Conservation (phyloP, 2,329 filamentous ascomycete genomes). For the Pyricularia sp. region DNA sequence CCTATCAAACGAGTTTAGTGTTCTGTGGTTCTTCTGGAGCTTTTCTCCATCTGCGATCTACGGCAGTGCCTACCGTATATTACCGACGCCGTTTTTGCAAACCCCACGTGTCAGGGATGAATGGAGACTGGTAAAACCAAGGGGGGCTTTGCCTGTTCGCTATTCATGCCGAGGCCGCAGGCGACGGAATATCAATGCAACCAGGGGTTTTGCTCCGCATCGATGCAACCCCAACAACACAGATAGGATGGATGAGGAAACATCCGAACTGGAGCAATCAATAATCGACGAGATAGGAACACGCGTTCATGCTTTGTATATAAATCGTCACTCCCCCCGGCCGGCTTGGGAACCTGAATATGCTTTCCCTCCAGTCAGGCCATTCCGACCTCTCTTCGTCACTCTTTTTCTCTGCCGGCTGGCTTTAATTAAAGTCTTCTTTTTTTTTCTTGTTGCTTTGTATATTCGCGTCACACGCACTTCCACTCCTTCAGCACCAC, state of each 20-base stretch:
- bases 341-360: not conserved
- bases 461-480: not conserved
- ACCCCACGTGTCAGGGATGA: not conserved
- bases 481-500: not conserved
- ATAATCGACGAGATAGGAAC: not conserved
- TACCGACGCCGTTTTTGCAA: not conserved
- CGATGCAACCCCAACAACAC: not conserved
- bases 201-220: not conserved
- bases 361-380: not conserved
- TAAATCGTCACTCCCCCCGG: not conserved
- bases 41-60: not conserved
- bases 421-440: not conserved
- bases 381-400: not conserved
- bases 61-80: not conserved
- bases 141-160: not conserved
- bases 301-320: not conserved
- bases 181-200: not conserved
- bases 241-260: not conserved
- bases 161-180: not conserved
- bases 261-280: not conserved
- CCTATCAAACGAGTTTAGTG: not conserved
- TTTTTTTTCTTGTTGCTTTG: not conserved
- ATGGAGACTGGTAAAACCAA: not conserved
- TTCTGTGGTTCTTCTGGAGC: not conserved
- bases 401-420: not conserved